Evolutionary conservation across 768 basidiomycete genomes (phyloP).

Genomic region (Amanita inopinata): DNA sequence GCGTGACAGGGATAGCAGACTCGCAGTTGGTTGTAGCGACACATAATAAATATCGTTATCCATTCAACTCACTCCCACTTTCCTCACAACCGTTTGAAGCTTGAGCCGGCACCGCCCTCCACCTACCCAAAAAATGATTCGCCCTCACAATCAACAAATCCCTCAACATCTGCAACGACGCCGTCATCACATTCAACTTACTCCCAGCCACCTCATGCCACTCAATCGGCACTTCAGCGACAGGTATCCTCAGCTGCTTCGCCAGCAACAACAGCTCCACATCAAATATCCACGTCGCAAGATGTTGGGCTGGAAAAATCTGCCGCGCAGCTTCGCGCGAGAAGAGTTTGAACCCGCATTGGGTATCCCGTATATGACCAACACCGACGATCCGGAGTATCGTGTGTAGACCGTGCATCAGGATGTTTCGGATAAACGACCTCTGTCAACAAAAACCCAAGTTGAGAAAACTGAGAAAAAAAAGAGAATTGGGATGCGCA

Average conservation of each 20-base stretch:
- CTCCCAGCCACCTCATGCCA: conserved; percentile 95
- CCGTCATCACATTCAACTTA: conserved; percentile 80
- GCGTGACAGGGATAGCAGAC: too few relatives aligned
- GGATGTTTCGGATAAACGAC: conserved; percentile 77
- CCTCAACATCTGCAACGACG: conserved; percentile 81
- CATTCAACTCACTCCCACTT: too few relatives aligned
- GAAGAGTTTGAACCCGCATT: conserved; percentile 97
- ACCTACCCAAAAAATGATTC: conserved; percentile 73
- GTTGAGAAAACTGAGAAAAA: conserved; percentile 2
- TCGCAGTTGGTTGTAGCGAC: too few relatives aligned
- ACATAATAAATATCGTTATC: too few relatives aligned
- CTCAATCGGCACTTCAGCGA: conserved; percentile 77
- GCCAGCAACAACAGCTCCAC: conserved; percentile 87
- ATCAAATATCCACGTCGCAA: conserved; percentile 93
- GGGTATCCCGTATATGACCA: conserved; percentile 86
- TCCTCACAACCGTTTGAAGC: too few relatives aligned
- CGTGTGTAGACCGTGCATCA: conserved; percentile 91
- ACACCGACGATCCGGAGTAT: conserved; percentile 85
- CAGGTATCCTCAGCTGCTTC: conserved; percentile 67
- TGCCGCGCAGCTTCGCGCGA: conserved; percentile 70
- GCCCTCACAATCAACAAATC: conserved; percentile 78
- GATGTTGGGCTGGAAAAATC: conserved; percentile 82
- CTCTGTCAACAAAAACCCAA: conserved; percentile 47
- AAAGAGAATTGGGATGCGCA: conserved; percentile 23
- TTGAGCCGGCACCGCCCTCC: conserved; percentile 35